phyloP scores from a whole-genome alignment of 2,329 filamentous ascomycete species.

The Fusarium bactridioides region DNA sequence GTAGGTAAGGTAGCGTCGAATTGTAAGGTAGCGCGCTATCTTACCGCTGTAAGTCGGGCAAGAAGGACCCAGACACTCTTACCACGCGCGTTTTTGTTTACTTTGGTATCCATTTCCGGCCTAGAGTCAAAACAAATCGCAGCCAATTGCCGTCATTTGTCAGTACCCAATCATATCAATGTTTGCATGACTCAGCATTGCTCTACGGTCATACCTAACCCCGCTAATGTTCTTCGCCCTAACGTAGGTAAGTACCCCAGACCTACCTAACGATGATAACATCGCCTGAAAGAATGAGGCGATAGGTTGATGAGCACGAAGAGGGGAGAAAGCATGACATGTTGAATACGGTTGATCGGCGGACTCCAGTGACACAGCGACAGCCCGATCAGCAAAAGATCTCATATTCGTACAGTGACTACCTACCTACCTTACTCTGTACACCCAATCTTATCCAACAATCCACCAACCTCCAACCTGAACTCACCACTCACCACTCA shows the following conservation, averaged over 20 bases:
- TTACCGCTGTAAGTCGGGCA: slow-evolving; percentile 26
- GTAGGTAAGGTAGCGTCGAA: slow-evolving; percentile 15
- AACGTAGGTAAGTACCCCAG: slow-evolving; percentile 12
- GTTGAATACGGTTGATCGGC: slow-evolving; percentile 29
- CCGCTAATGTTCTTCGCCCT: slow-evolving; percentile 20
- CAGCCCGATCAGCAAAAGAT: neutral
- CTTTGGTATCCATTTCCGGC: slow-evolving; percentile 47
- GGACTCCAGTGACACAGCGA: slow-evolving; percentile 2
- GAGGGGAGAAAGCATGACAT: slow-evolving; percentile 34
- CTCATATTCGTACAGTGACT: neutral
- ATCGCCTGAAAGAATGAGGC: slow-evolving; percentile 26
- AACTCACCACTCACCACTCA: slow-evolving; percentile 2
- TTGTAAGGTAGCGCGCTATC: slow-evolving; percentile 30
- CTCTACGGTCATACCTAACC: slow-evolving; percentile 19
- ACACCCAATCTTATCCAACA: neutral
- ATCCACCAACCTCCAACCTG: neutral
- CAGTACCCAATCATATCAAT: slow-evolving; percentile 1
- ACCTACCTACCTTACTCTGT: neutral
- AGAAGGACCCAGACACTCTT: slow-evolving; percentile 21
- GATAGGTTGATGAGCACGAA: slow-evolving; percentile 16
- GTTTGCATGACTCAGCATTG: slow-evolving; percentile 5
- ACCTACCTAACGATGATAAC: slow-evolving; percentile 30
- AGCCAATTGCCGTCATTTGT: slow-evolving; percentile 23
- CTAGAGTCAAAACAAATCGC: slow-evolving; percentile 43
- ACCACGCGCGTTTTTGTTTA: slow-evolving; percentile 53